Evolutionary conservation across 2,329 filamentous ascomycete species (phyloP), one percentile per base, ranked within the genome.

Genomic region (Periconia sp.): DNA sequence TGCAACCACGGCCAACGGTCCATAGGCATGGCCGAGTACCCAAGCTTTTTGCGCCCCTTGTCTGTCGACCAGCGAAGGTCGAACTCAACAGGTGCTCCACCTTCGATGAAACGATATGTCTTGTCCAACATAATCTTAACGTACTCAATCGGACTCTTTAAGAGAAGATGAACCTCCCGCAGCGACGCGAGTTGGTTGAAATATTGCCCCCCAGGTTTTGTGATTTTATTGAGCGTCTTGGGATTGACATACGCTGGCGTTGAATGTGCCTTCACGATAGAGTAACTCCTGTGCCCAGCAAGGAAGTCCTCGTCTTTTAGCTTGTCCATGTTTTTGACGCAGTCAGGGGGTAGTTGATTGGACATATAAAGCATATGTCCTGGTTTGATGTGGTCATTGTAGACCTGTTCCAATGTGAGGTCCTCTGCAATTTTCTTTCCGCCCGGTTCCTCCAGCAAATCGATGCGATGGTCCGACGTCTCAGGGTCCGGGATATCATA

Each of bases 51-150:
- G 12, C 15, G 10, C 1, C 35, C 13, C 7, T 30, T 24, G 5
- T 23, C 23, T 4, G 39, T 29, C 11, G 36, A 41, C 1, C 57
- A 13, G 4, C 51, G 49, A 2, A 61, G 39, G 26, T 40, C 41
- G 11, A 66, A 40, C 25, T 67, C 64, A 17, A 67, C 57, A 0
- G 56, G 54, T 10, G 41, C 52, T 3, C 57, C 56, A 1, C 4
- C 9, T 5, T 51, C 36, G 12, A 67, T 36, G 25, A 61, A 59
- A 6, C 56, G 56, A 28, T 63, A 64, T 8, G 57, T 52, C 32
- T 57, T 56, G 28, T 61, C 54, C 21, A 66, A 25, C 2, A 33
- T 36, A 4, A 50, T 4, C 12, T 28, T 38, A 31, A 26, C 43
- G 32, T 57, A 53, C 3, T 18, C 5, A 1, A 19, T 4, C 2